Conservation (phyloP, 805 yeast genomes). For the Saccharomycopsis sp. region DNA sequence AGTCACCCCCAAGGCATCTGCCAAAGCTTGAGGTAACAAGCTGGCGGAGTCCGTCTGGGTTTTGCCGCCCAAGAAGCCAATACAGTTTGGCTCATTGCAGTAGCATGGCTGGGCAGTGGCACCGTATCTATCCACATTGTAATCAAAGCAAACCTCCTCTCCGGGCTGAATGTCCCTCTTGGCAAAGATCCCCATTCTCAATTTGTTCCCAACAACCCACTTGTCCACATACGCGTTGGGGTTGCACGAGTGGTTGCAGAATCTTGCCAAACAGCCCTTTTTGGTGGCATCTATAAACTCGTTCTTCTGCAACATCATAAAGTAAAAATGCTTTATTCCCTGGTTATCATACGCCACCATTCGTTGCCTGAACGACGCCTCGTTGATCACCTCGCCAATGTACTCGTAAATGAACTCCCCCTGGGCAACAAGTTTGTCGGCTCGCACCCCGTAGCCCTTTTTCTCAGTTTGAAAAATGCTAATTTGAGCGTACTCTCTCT, state of each 20-base stretch:
- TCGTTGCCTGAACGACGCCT: slow-evolving; percentile 60
- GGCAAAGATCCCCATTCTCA: slow-evolving; percentile 85
- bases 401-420: slow-evolving; percentile 83
- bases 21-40: slow-evolving; percentile 68
- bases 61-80: slow-evolving; percentile 92
- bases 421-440: slow-evolving; percentile 46
- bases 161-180: slow-evolving; percentile 61
- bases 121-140: slow-evolving; percentile 80
- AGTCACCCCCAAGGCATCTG: slow-evolving; percentile 79
- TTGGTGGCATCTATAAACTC: slow-evolving; percentile 93
- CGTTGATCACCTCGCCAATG: slow-evolving; percentile 89
- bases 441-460: slow-evolving; percentile 88
- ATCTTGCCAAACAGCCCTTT: slow-evolving; percentile 82
- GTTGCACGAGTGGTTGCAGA: slow-evolving; percentile 89
- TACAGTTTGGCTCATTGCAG: slow-evolving; percentile 88
- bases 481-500: slow-evolving; percentile 60
- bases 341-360: slow-evolving; percentile 64
- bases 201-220: slow-evolving; percentile 90
- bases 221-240: slow-evolving; percentile 95
- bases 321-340: slow-evolving; percentile 75
- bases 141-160: slow-evolving; percentile 72
- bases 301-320: slow-evolving; percentile 90
- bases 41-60: slow-evolving; percentile 91
- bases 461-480: slow-evolving; percentile 72
- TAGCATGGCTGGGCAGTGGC: slow-evolving; percentile 90